These are phyloP conservation scores for Leucosporidium scottii DNA, from an alignment of 768 basidiomycete species.

Conservation along the genomic window DNA sequence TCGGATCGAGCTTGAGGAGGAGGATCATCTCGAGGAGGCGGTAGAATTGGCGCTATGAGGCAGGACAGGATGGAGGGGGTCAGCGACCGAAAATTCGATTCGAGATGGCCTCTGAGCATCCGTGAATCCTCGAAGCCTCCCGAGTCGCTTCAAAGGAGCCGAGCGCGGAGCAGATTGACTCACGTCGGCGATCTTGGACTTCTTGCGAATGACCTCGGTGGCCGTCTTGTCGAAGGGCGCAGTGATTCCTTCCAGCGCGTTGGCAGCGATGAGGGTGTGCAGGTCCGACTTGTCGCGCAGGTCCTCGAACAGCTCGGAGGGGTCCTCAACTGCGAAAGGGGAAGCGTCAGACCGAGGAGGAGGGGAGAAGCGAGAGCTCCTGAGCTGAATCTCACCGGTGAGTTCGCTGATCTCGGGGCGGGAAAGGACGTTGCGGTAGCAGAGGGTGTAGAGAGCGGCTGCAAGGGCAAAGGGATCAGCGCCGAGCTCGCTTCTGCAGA, in stretches of 20 bases:
- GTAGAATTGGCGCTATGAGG: conserved; percentile 76
- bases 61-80: not conserved
- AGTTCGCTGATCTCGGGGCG: conserved; percentile 73
- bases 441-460: conserved; percentile 82
- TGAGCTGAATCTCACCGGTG: conserved; percentile 44
- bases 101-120: no score
- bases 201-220: conserved; percentile 65
- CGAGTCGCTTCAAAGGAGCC: no score
- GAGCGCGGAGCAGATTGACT: conserved; percentile 29
- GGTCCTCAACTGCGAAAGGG: conserved; percentile 66
- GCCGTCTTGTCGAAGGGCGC: conserved; percentile 59
- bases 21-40: conserved; percentile 87
- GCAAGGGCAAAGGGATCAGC: conserved; percentile 14
- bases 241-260: conserved; percentile 50
- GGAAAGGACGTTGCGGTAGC: conserved; percentile 67
- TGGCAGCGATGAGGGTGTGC: conserved; percentile 59
- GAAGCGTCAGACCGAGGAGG: not conserved
- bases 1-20: conserved; percentile 48
- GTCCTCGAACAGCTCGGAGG: conserved; percentile 95
- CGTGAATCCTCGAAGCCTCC: no score
- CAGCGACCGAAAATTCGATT: no score
- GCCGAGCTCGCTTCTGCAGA: not conserved
- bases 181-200: conserved; percentile 86
- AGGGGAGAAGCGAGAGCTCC: not conserved
- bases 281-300: conserved; percentile 88